Evolutionary conservation across 768 basidiomycete genomes (phyloP).

Genomic region (Guyanaporus albipodus): DNA sequence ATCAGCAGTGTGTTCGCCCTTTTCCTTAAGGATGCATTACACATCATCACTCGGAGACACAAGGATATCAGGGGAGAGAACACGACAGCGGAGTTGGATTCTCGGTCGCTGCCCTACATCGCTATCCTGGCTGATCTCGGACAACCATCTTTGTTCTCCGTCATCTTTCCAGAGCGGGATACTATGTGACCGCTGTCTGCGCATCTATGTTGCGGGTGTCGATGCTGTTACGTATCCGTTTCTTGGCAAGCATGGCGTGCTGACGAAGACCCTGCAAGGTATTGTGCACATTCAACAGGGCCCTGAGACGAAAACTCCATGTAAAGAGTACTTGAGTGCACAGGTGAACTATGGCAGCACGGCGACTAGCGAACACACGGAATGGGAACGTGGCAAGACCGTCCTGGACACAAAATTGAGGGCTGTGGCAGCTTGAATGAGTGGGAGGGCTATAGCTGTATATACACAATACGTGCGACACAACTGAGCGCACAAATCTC

Average conservation of each 20-base stretch:
- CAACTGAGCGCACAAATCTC: no score
- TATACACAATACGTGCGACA: no score
- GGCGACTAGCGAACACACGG: not conserved
- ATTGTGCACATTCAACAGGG: not conserved
- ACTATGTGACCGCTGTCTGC: slow-evolving; percentile 4
- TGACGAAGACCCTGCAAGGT: not conserved
- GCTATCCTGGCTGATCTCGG: slow-evolving; percentile 11
- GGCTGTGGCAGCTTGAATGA: no score
- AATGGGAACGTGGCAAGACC: slow-evolving; percentile 6
- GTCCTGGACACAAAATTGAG: no score
- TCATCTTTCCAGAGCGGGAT: not conserved
- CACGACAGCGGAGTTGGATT: not conserved
- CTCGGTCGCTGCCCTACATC: not conserved
- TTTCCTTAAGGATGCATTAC: not conserved
- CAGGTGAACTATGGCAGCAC: slow-evolving; percentile 4
- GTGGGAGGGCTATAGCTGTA: no score
- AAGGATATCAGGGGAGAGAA: not conserved
- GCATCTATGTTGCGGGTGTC: slow-evolving; percentile 1
- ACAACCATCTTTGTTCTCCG: not conserved
- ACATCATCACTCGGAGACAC: not conserved
- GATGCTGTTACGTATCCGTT: slow-evolving; percentile 2
- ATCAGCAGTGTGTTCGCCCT: no score
- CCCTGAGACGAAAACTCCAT: not conserved
- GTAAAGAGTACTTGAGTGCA: not conserved
- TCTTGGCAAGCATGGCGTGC: not conserved